A percentile compares a stretch with the other conserved stretches of the same genome.
Evolutionary conservation across 2,329 filamentous ascomycete species (phyloP).

Genomic region (Acarospora socialis): DNA sequence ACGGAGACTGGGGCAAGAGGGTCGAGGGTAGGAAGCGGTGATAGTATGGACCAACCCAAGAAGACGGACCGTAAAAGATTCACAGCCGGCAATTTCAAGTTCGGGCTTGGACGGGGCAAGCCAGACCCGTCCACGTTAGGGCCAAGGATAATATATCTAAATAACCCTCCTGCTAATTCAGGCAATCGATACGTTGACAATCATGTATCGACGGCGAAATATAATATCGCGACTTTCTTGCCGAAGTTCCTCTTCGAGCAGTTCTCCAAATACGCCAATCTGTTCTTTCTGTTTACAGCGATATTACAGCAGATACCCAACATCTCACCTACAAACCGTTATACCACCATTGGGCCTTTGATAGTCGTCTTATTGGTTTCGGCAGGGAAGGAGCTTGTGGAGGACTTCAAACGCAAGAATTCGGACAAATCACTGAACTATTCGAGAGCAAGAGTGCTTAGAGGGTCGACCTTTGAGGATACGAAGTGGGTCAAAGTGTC

Average conservation of each 20-base stretch:
- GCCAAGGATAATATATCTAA: slow-evolving; percentile 84
- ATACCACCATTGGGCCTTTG: slow-evolving; percentile 92
- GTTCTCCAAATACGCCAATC: slow-evolving; percentile 97
- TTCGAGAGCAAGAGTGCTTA: slow-evolving; percentile 69
- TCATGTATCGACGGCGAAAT: slow-evolving; percentile 94
- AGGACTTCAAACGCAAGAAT: slow-evolving; percentile 79
- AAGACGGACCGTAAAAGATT: slow-evolving; percentile 44
- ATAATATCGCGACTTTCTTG: slow-evolving; percentile 83
- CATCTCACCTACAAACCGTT: slow-evolving; percentile 87
- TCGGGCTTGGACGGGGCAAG: slow-evolving; percentile 73
- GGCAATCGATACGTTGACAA: slow-evolving; percentile 89
- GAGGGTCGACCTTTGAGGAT: slow-evolving; percentile 70
- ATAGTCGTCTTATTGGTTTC: slow-evolving; percentile 85
- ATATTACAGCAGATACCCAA: slow-evolving; percentile 87
- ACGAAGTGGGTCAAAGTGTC: slow-evolving; percentile 88
- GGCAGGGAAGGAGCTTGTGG: slow-evolving; percentile 82
- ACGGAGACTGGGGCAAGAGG: slow-evolving; percentile 56
- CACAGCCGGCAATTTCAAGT: slow-evolving; percentile 69
- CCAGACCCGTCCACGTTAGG: slow-evolving; percentile 82
- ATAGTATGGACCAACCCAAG: slow-evolving; percentile 26
- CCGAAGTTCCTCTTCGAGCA: slow-evolving; percentile 97
- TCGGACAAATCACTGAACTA: slow-evolving; percentile 80
- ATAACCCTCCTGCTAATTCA: slow-evolving; percentile 87
- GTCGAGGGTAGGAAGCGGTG: slow-evolving; percentile 30
- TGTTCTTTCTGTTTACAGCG: slow-evolving; percentile 98